Evolutionary conservation across 768 basidiomycete genomes (phyloP), one percentile per base, ranked within the genome.

Genomic region (Termitomyces sp.): DNA sequence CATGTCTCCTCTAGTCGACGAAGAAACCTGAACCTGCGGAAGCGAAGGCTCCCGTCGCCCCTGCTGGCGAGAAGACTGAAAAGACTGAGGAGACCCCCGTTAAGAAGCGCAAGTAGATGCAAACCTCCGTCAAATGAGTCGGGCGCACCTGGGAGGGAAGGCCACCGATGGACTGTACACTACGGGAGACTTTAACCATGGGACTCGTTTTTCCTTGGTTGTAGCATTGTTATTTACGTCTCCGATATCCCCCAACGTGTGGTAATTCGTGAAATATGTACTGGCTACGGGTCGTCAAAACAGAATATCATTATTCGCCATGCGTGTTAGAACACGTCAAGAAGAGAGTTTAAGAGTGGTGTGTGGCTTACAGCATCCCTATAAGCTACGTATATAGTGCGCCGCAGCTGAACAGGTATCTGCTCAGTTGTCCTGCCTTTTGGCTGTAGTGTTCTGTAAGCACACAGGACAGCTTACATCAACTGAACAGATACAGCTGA

Each of bases 11-110:
- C 10, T 55, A 88, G 81, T 85, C 86, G 38, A 64, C 86, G 36
- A 91, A 92, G 80, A 92, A 92, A 79, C 81, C 85, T 36, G 89
- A 89, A 59, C 78, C 81, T 0, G 71, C 80, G 20, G 77, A 87
- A 79, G 77, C 78, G 67, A 83, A 85, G 73, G 72, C 76, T 22
- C 82, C 86, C 36, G 72, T 76, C 40, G 79, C 83, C 3, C 85
- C 89, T 52, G 84, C 89, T 27, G 85, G 86, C 61, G 86, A 80
- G 35, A n/a, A n/a, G n/a, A n/a, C n/a, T n/a, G 82, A 84, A 58
- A 86, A 90, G 79, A 84, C 86, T 75, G 82, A 84, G 11, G 87
- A 89, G 57, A 76, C 75, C 52, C 59, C 70, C 40, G 69, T 84
- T 57, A 93, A 89, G 81, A 93, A 90, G 78, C 87, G 91, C 63